Evolutionary conservation across 768 basidiomycete species (phyloP).

Genomic region (Amanita inopinata): DNA sequence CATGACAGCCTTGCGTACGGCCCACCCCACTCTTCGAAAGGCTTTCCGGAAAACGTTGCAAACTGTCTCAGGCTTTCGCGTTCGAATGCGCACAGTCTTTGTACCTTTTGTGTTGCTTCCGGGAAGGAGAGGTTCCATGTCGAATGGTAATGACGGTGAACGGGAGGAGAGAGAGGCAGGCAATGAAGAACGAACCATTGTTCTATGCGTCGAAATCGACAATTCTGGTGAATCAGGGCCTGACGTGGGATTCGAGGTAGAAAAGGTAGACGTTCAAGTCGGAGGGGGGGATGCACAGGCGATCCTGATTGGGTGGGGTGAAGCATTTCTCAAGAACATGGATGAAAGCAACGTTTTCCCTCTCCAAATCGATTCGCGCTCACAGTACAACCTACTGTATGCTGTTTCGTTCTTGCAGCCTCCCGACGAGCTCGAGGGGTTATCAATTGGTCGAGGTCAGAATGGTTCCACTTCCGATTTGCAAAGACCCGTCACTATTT

Average conservation of each 20-base stretch:
- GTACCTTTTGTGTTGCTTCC: slow-evolving; percentile 76
- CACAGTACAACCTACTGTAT: slow-evolving; percentile 85
- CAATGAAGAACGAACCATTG: slow-evolving; percentile 74
- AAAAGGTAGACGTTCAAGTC: slow-evolving; percentile 65
- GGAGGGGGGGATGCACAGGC: slow-evolving; percentile 53
- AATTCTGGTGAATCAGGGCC: slow-evolving; percentile 60
- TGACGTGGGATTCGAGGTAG: slow-evolving; percentile 62
- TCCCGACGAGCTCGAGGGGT: slow-evolving; percentile 45
- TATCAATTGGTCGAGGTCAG: slow-evolving; percentile 22
- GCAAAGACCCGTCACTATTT: slow-evolving; percentile 73
- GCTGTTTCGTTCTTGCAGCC: slow-evolving; percentile 74
- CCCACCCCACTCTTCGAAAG: slow-evolving; percentile 69
- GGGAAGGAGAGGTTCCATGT: slow-evolving; percentile 20
- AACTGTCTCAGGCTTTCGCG: slow-evolving; percentile 75
- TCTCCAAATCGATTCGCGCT: slow-evolving; percentile 54
- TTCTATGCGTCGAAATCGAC: slow-evolving; percentile 88
- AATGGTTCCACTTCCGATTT: slow-evolving; percentile 32
- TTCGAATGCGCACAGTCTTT: slow-evolving; percentile 92
- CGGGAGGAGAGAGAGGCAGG: slow-evolving; percentile 55
- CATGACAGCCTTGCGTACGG: slow-evolving; percentile 34
- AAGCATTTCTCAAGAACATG: slow-evolving; percentile 37
- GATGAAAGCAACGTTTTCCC: slow-evolving; percentile 51
- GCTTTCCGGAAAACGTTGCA: slow-evolving; percentile 74
- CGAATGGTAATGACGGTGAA: slow-evolving; percentile 32
- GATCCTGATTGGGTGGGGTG: slow-evolving; percentile 45